A percentile compares a stretch with the other conserved stretches of the same genome.
These are phyloP conservation scores for Extremus antarcticus DNA, from an alignment of 495 filamentous ascomycete species.

Conservation along the genomic window DNA sequence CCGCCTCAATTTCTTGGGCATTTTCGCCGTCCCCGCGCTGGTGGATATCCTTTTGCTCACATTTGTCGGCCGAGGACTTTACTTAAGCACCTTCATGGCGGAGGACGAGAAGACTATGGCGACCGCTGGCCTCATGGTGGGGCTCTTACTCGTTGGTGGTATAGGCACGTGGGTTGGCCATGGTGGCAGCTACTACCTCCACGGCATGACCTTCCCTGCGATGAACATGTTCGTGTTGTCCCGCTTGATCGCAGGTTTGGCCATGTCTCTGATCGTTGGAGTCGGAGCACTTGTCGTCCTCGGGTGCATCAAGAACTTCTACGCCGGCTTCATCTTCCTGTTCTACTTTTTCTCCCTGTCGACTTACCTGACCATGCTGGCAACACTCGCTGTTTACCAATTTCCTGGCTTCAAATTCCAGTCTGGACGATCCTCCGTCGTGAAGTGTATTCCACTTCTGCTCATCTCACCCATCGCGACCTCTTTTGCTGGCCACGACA, in stretches of 20 bases:
- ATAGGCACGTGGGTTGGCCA: slow-evolving; percentile 50
- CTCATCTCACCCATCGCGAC: slow-evolving; percentile 28
- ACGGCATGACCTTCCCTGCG: slow-evolving; percentile 49
- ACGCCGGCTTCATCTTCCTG: slow-evolving; percentile 26
- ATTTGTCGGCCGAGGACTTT: slow-evolving; percentile 46
- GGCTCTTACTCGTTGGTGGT: slow-evolving; percentile 44
- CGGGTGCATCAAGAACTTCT: slow-evolving; percentile 27
- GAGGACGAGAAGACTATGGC: slow-evolving; percentile 41
- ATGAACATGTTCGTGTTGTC: slow-evolving; percentile 52
- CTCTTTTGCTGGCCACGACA: slow-evolving; percentile 20
- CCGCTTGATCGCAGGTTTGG: slow-evolving; percentile 47
- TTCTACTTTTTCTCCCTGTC: slow-evolving; percentile 27
- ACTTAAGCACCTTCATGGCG: slow-evolving; percentile 45
- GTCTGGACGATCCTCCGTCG: slow-evolving; percentile 24
- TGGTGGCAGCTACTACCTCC: slow-evolving; percentile 50
- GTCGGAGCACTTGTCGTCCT: slow-evolving; percentile 42
- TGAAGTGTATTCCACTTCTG: slow-evolving; percentile 24
- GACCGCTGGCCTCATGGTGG: slow-evolving; percentile 46
- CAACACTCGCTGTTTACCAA: slow-evolving; percentile 46
- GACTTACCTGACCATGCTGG: slow-evolving; percentile 28
- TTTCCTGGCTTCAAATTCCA: slow-evolving; percentile 43
- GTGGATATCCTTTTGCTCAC: slow-evolving; percentile 50
- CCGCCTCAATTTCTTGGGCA: slow-evolving; percentile 46
- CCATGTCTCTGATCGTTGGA: slow-evolving; percentile 40
- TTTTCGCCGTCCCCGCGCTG: slow-evolving; percentile 50